Conservation (phyloP, 129 eudicot genomes). For the Flaveria brownii region DNA sequence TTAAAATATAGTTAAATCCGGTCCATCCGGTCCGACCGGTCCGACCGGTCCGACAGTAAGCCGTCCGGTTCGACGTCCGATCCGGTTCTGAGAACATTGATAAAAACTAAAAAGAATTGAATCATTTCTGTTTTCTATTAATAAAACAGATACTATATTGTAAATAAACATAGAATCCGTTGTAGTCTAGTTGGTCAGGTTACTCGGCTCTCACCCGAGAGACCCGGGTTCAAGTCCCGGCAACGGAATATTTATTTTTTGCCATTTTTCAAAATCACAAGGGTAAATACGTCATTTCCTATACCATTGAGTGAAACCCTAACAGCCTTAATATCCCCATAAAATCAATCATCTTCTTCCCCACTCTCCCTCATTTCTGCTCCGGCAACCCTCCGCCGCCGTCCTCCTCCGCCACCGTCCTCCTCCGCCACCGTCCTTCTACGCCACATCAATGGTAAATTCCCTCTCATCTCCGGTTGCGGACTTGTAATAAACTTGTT, state of each 20-base stretch:
- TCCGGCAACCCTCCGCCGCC: not conserved
- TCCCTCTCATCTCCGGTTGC: not conserved
- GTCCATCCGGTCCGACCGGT: no score
- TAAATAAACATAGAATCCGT: conserved; percentile 35
- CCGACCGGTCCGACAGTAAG: no score
- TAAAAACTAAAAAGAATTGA: no score
- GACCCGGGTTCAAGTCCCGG: conserved; percentile 98
- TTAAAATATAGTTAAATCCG: no score
- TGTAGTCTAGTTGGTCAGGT: conserved; percentile 98
- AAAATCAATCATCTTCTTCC: conserved; percentile 1
- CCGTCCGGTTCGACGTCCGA: no score
- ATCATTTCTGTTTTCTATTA: no score
- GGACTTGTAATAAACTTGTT: not conserved
- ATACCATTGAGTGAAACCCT: conserved; percentile 23
- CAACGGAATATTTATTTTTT: conserved; percentile 53
- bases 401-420: conserved; percentile 17
- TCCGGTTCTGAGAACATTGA: no score
- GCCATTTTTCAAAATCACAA: no score
- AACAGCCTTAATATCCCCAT: not conserved
- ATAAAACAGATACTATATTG: no score
- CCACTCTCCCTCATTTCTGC: not conserved
- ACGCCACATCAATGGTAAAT: conserved; percentile 25
- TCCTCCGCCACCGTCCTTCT: no score
- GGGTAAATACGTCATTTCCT: conserved; percentile 15
- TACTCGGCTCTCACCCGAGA: conserved; percentile 99